Evolutionary conservation across 768 basidiomycete species (phyloP).

Genomic region (Filobasidium wieringae): DNA sequence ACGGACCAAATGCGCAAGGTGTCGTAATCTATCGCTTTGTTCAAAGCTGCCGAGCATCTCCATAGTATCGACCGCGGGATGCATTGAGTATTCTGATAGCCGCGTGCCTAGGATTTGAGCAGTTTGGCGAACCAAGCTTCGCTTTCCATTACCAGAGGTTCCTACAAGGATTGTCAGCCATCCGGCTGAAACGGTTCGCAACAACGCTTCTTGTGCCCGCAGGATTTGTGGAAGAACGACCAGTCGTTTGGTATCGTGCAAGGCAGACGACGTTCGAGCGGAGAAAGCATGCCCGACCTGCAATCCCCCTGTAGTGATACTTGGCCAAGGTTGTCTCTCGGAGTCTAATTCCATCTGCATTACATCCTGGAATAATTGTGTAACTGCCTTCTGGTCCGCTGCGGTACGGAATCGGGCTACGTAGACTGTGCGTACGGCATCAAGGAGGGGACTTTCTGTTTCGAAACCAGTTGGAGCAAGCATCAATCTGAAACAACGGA

Average conservation of each 20-base stretch:
- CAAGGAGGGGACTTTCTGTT: slow-evolving; percentile 46
- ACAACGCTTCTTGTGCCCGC: slow-evolving; percentile 59
- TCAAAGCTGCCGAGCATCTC: slow-evolving; percentile 95
- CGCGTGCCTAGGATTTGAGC: slow-evolving; percentile 58
- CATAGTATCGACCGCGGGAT: slow-evolving; percentile 76
- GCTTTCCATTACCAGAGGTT: slow-evolving; percentile 62
- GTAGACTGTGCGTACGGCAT: slow-evolving; percentile 62
- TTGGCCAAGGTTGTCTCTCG: slow-evolving; percentile 33
- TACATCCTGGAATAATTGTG: slow-evolving; percentile 31
- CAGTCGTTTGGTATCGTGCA: slow-evolving; percentile 38
- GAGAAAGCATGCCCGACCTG: slow-evolving; percentile 57
- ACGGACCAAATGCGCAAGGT: neutral
- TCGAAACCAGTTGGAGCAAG: slow-evolving; percentile 34
- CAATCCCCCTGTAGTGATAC: slow-evolving; percentile 35
- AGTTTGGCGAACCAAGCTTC: slow-evolving; percentile 55
- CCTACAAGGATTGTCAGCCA: slow-evolving; percentile 90
- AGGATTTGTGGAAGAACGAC: slow-evolving; percentile 54
- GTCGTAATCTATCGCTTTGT: slow-evolving; percentile 53
- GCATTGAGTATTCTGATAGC: slow-evolving; percentile 64
- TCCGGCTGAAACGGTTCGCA: slow-evolving; percentile 57
- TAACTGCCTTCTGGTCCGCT: slow-evolving; percentile 49
- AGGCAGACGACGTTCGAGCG: slow-evolving; percentile 33
- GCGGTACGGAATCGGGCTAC: slow-evolving; percentile 68
- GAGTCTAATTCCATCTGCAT: slow-evolving; percentile 45
- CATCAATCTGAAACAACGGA: slow-evolving; percentile 63